Evolutionary conservation across 2,329 filamentous ascomycete genomes (phyloP).

Genomic region (Colletotrichum orbiculare): DNA sequence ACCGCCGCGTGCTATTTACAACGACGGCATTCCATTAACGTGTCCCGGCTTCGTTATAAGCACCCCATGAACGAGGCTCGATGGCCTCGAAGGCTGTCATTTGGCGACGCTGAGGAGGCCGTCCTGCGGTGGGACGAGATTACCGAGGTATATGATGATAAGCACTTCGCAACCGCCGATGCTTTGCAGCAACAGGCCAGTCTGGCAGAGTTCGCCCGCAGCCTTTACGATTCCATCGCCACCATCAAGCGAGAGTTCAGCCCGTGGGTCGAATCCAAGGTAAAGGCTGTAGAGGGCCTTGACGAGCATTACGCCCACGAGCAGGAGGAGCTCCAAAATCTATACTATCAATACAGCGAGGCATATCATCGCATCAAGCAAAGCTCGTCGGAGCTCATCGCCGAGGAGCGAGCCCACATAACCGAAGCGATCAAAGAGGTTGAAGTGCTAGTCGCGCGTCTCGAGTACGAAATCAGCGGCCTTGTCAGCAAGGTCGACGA

Average conservation of each 20-base stretch:
- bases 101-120: conserved; percentile 80
- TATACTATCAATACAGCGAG: conserved; percentile 78
- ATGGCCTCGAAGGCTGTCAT: conserved; percentile 80
- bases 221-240: conserved; percentile 64
- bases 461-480: conserved; percentile 91
- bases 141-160: conserved; percentile 51
- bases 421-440: conserved; percentile 81
- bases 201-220: conserved; percentile 64
- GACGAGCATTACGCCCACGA: conserved; percentile 72
- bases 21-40: conserved; percentile 70
- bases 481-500: conserved; percentile 86
- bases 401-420: conserved; percentile 74
- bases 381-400: conserved; percentile 74
- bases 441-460: conserved; percentile 82
- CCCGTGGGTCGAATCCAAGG: conserved; percentile 70
- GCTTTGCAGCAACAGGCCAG: conserved; percentile 39
- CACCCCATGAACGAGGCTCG: conserved; percentile 64
- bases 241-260: conserved; percentile 63
- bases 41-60: conserved; percentile 44
- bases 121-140: conserved; percentile 74
- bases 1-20: conserved; percentile 62
- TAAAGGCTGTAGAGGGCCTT: conserved; percentile 67
- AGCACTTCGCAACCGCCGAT: conserved; percentile 39
- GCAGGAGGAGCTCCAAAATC: conserved; percentile 70
- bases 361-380: conserved; percentile 76